phyloP scores from a whole-genome alignment of 768 basidiomycete genomes.

The Leucosporidium creatinivorum region DNA sequence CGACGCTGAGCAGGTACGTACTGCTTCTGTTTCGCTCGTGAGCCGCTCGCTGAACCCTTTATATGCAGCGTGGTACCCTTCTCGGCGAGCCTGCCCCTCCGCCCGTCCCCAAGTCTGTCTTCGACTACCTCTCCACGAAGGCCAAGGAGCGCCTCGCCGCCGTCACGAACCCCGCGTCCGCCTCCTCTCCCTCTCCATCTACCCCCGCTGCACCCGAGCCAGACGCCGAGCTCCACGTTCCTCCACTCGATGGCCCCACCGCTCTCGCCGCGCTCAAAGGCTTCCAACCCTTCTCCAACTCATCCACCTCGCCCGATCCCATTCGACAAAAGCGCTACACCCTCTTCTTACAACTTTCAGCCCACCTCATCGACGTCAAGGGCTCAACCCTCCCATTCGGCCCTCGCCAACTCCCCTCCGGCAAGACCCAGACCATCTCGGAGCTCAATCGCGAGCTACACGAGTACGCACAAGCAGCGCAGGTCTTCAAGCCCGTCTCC shows the following conservation, averaged over 20 bases:
- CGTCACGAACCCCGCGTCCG: constrained; percentile 28
- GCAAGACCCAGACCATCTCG: constrained; percentile 56
- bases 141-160: constrained; percentile 71
- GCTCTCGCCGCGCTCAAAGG: constrained; percentile 81
- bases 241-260: constrained; percentile 63
- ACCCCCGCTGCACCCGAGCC: constrained; percentile 38
- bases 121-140: constrained; percentile 88
- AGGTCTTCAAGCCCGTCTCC: constrained; percentile 81
- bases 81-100: constrained; percentile 67
- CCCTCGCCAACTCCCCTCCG: constrained; percentile 40
- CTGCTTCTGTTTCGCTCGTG: background rate
- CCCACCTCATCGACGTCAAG: constrained; percentile 44
- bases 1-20: constrained; percentile 24
- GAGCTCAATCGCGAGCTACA: constrained; percentile 72
- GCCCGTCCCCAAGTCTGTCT: constrained; percentile 69
- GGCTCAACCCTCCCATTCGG: constrained; percentile 46
- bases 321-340: constrained; percentile 77
- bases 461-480: constrained; percentile 79
- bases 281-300: constrained; percentile 73
- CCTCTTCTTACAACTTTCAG: constrained; percentile 69
- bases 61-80: constrained; percentile 62
- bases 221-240: constrained; percentile 48
- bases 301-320: constrained; percentile 48
- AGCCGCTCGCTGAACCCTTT: background rate
- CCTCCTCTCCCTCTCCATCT: constrained; percentile 23